Evolutionary conservation across 345 rosid species (phyloP).

Genomic region (Schrenkiella parvula): DNA sequence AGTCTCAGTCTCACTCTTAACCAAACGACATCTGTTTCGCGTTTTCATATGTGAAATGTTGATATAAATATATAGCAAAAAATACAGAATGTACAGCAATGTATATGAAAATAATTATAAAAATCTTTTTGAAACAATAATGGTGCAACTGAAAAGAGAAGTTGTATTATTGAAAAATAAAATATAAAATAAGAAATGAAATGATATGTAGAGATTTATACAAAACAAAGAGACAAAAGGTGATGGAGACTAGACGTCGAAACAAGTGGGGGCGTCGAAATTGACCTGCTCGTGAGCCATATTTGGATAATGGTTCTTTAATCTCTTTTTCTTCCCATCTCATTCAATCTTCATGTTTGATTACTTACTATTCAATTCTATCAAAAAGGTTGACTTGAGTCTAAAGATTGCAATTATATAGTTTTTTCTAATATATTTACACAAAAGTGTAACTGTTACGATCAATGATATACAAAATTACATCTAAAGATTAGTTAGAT

Average conservation of each 20-base stretch:
- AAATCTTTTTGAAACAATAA: not conserved
- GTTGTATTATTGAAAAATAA: conserved; percentile 8
- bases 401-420: not conserved
- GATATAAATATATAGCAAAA: not conserved
- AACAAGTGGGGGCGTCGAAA: conserved; percentile 33
- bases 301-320: conserved; percentile 27
- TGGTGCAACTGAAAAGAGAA: conserved; percentile 13
- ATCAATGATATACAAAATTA: not conserved
- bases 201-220: conserved; percentile 25
- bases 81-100: not conserved
- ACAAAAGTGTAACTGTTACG: not conserved
- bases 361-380: conserved; percentile 20
- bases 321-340: conserved; percentile 21
- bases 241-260: conserved; percentile 36
- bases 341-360: conserved; percentile 21
- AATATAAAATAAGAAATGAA: not conserved
- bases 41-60: conserved; percentile 8
- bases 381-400: conserved; percentile 9
- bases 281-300: conserved; percentile 34
- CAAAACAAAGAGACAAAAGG: conserved; percentile 18
- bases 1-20: conserved; percentile 19
- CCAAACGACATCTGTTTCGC: conserved; percentile 19
- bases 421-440: not conserved
- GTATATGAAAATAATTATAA: not conserved
- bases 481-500: not conserved